These are phyloP conservation scores for Pythium phragmitis DNA, from an alignment of 352 stramenopile genomes.

Conservation along the genomic window DNA sequence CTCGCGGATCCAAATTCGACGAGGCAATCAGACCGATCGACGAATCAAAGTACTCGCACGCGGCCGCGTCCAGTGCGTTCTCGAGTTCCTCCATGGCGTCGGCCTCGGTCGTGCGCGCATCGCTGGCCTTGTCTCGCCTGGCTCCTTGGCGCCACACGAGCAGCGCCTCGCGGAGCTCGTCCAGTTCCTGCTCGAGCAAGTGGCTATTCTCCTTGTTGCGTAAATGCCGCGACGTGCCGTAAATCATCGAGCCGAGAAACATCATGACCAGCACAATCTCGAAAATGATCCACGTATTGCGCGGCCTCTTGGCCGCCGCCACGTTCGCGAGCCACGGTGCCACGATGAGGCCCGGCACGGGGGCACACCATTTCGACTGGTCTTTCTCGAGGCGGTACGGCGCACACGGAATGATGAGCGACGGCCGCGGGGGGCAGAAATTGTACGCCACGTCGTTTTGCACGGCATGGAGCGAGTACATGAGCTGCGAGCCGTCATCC, in stretches of 20 bases:
- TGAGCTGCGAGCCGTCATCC: conserved; percentile 34
- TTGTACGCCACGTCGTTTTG: conserved; percentile 42
- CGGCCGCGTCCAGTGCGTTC: conserved; percentile 43
- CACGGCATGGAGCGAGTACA: conserved; percentile 57
- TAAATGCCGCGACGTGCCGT: conserved; percentile 14
- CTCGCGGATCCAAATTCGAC: conserved; percentile 19
- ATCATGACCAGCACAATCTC: conserved; percentile 53
- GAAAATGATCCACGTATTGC: conserved; percentile 60
- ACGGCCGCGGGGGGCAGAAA: conserved; percentile 46
- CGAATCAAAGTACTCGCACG: conserved; percentile 58
- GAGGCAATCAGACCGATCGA: conserved; percentile 58
- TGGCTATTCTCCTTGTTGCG: conserved; percentile 15
- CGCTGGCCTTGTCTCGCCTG: conserved; percentile 13
- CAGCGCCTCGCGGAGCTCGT: conserved; percentile 19
- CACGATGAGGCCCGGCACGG: conserved; percentile 36
- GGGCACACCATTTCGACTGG: conserved; percentile 39
- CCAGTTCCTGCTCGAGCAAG: conserved; percentile 5
- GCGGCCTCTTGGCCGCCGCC: conserved; percentile 45
- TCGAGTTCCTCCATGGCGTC: conserved; percentile 23
- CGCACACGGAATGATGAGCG: conserved; percentile 62
- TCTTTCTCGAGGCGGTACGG: conserved; percentile 38
- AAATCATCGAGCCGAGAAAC: conserved; percentile 32
- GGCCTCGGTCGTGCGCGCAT: conserved; percentile 7
- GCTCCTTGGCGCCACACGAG: conserved; percentile 11
- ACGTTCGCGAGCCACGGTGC: conserved; percentile 54